A percentile compares a stretch with the other conserved stretches of the same genome.
phyloP scores from a whole-genome alignment of 805 yeast genomes.

The Candida methanosorbosa region DNA sequence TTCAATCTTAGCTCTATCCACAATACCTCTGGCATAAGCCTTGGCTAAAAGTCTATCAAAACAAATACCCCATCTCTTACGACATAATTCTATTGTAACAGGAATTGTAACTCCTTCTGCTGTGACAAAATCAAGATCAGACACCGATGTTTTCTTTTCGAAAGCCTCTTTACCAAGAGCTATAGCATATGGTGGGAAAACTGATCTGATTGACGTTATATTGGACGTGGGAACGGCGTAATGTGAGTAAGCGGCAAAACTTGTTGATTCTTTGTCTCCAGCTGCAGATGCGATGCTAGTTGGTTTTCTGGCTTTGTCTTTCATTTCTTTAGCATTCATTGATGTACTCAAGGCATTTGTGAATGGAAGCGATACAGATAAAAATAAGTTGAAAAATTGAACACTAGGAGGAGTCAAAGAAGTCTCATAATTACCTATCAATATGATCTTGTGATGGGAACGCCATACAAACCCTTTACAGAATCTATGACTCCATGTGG shows the following conservation, averaged over 20 bases:
- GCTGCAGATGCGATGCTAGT: not conserved
- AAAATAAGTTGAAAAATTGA: conserved; percentile 37
- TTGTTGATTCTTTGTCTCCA: conserved; percentile 8
- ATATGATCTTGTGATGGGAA: conserved; percentile 63
- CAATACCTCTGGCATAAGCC: conserved; percentile 55
- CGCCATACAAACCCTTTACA: conserved; percentile 70
- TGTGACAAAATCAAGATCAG: conserved; percentile 66
- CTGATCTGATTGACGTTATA: conserved; percentile 57
- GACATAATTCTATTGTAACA: conserved; percentile 48
- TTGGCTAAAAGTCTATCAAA: conserved; percentile 54
- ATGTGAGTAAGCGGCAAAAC: conserved; percentile 64
- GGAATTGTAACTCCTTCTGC: conserved; percentile 64
- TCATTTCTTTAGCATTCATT: too few relatives aligned
- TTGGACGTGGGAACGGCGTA: conserved; percentile 68
- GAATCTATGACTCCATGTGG: conserved; percentile 45
- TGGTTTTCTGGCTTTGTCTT: not conserved
- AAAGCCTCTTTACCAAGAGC: conserved; percentile 70
- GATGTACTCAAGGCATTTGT: conserved; percentile 29
- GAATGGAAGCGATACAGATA: conserved; percentile 44
- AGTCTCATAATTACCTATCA: conserved; percentile 47
- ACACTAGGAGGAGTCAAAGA: conserved; percentile 36
- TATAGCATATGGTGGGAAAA: conserved; percentile 70
- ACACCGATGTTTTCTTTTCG: conserved; percentile 52
- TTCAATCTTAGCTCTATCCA: conserved; percentile 7
- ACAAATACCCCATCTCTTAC: conserved; percentile 72